phyloP scores from a whole-genome alignment of 2,329 filamentous ascomycete species.

The Aureobasidium sp. region DNA sequence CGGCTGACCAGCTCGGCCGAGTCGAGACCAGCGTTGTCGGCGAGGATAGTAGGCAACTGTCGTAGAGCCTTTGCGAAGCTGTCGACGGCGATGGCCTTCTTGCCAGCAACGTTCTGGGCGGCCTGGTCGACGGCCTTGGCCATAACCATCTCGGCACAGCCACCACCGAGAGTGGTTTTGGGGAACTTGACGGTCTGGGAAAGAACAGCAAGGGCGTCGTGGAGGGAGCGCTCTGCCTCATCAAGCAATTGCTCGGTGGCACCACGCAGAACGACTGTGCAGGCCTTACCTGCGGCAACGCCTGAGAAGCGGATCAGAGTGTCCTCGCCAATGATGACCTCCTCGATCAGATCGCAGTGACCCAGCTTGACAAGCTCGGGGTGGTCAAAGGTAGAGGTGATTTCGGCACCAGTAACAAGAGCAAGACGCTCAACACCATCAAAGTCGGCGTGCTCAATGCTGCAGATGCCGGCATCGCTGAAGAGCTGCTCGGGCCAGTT shows the following conservation, averaged over 20 bases:
- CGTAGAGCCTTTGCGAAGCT: conserved; percentile 82
- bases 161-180: conserved; percentile 85
- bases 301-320: conserved; percentile 96
- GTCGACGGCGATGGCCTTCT: conserved; percentile 89
- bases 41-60: conserved; percentile 91
- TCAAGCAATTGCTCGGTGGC: conserved; percentile 95
- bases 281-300: conserved; percentile 85
- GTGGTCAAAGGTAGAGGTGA: conserved; percentile 95
- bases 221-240: conserved; percentile 89
- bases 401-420: conserved; percentile 93
- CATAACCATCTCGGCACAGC: conserved; percentile 98
- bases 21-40: conserved; percentile 94
- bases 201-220: conserved; percentile 90
- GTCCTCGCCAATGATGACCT: conserved; percentile 97
- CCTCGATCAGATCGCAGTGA: conserved; percentile 90
- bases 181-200: conserved; percentile 96
- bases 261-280: conserved; percentile 91
- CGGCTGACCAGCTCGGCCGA: conserved; percentile 88
- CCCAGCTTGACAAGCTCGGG: conserved; percentile 95
- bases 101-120: conserved; percentile 88
- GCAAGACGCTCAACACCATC: conserved; percentile 94
- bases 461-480: conserved; percentile 93
- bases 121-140: conserved; percentile 93
- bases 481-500: conserved; percentile 99
- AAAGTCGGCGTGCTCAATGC: conserved; percentile 98